Base-by-base conservation (phyloP, 208 protist species). In the Leptomonas seymouri region DNA sequence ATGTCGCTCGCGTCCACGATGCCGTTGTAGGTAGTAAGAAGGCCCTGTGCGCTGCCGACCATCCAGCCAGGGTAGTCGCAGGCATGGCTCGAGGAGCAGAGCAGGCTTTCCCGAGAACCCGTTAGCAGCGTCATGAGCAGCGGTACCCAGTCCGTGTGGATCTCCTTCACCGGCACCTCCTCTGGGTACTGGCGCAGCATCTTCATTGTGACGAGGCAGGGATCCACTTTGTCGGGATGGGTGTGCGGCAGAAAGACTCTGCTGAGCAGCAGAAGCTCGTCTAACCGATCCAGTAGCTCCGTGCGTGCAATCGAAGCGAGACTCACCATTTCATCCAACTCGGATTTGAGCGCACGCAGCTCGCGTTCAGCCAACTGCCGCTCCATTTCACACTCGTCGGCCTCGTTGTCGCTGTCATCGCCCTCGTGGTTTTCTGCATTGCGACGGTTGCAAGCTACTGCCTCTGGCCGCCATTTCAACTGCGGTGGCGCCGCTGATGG, bases 241-340 rank as follows among this genome's bases (percentile, higher is more conserved):
- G 85, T 91, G 80, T 91, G 85, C 0, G 85, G 85, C 20, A 91
- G 61, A 39, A 91, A 86, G 51, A 88, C 46, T 2, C 76, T 68
- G 28, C 76, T 67, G 6, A 89, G 45, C 28, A 55, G 48, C 16
- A 82, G 67, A 56, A 75, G 77, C 74, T 87, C 81, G 36, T 86
- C 61, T 36, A 88, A 44, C 39, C 70, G 61, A 42, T 81, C 67
- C 71, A 80, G 69, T 72, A 87, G 44, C 69, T 84, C 82, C 9
- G 25, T 61, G 41, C 74, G 70, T 14, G 79, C 80, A 28, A 80
- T 82, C 34, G 72, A 53, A 36, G 85, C 59, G 41, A 91, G 73
- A 60, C 80, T 76, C 6, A 63, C 66, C 69, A 91, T 59, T 64
- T 91, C 85, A 21, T 91, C 76, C 56, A 91, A 60, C 73, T 91